Evolutionary conservation across 1,284 basidiomycete genomes (phyloP), one percentile per base, ranked within the genome.

Genomic region (Spongispora temasekensis): DNA sequence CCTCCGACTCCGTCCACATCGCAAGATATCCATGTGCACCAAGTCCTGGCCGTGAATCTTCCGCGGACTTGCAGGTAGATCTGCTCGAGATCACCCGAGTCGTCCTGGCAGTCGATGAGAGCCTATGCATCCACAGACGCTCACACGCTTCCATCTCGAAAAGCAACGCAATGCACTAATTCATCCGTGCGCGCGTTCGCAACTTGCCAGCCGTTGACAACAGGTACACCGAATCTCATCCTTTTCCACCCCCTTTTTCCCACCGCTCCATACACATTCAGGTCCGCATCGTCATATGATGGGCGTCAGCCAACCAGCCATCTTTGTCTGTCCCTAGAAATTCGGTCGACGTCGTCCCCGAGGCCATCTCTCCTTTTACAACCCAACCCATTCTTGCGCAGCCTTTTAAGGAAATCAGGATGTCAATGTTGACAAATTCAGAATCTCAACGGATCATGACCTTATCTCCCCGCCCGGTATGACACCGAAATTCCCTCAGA

Each of bases 1-100:
- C 32, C 71, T 62, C 71, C 71, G 70, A 72, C 67, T 69, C 69
- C 69, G 69, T 55, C 64, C 57, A 66, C 59, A 68, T 72, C 69
- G 69, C 71, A 69, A 69, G 70, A 72, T 65, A 72, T 67, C 71
- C 69, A 73, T 70, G 70, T 65, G 69, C 37, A 63, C 51, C 67
- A 59, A 57, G 61, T 71, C 68, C 52, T 64, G 56, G 32, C 34
- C 55, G 68, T 73, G 68, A 70, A 73, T 70, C 71, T 70, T 67
- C 69, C 69, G 69, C 69, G 69, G 69, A 70, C 70, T 50, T 72
- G 70, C 67, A 62, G 61, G 61, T 58, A 70, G 71, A 73, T 70
- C 64, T 68, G 2, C 48, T 55, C 64, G 9, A 68, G 68, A 73
- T 73, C 59, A 70, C 58, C 3, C 53, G 52, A 48, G 61, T 70